phyloP scores from a whole-genome alignment of 179 eudicot genomes.

The Spinacia oleracea region DNA sequence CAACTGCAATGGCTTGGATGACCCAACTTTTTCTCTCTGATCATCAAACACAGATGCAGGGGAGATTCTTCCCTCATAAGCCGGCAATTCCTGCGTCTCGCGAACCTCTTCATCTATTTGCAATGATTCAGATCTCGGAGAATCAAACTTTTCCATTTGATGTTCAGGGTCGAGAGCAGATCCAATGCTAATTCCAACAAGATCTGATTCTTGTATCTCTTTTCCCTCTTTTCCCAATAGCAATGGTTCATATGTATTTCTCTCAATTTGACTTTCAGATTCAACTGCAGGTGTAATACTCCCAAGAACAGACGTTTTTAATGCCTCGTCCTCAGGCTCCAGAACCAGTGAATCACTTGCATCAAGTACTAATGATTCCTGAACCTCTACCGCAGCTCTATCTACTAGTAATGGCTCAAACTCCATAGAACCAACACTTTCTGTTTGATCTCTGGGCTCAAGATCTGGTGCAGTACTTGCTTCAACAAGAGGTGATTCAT shows the following conservation, averaged over 20 bases:
- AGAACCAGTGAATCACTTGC: slow-evolving; percentile 2
- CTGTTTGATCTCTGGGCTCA: slow-evolving; percentile 15
- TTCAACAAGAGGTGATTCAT: slow-evolving; percentile 12
- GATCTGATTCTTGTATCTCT: slow-evolving; percentile 5
- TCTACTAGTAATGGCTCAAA: slow-evolving; percentile 5
- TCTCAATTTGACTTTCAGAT: not conserved
- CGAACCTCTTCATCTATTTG: slow-evolving; percentile 2
- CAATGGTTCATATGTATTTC: not conserved
- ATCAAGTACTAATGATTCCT: not conserved
- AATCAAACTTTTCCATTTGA: slow-evolving; percentile 18
- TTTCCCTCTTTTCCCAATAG: not conserved
- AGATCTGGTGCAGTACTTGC: slow-evolving; percentile 11
- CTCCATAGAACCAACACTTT: slow-evolving; percentile 12
- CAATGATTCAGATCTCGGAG: slow-evolving; percentile 15
- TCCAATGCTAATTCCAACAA: not conserved
- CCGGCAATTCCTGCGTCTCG: slow-evolving; percentile 5
- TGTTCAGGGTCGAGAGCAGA: not conserved
- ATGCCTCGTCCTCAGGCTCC: not conserved
- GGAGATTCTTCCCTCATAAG: slow-evolving; percentile 4
- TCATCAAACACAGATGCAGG: slow-evolving; percentile 15
- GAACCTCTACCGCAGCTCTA: not conserved
- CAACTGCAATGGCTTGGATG: slow-evolving; percentile 2
- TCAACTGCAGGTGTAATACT: slow-evolving; percentile 1
- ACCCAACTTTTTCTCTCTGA: not conserved
- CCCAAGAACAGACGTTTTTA: not conserved